Evolutionary conservation across 2,329 filamentous ascomycete species (phyloP), one percentile per base, ranked within the genome.

Genomic region (Ascochyta koolunga): DNA sequence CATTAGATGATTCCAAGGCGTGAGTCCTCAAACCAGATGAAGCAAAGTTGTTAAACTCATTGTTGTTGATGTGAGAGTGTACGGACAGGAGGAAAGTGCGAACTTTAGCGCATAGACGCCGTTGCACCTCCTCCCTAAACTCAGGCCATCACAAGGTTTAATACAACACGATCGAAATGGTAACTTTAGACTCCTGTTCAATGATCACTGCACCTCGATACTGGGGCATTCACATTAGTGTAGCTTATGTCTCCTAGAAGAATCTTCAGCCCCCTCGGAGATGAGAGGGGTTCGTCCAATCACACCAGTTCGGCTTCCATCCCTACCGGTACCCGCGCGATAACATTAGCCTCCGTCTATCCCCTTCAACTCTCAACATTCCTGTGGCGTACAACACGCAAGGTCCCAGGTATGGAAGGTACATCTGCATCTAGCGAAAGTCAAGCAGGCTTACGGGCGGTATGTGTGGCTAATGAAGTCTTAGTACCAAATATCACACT

Each of bases 321-420:
- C 43, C 53, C 43, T 44, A 48, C 25, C 53, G 53, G 35, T 47
- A 38, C 22, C 47, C 53, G 47, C 53, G 53, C 42, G 40, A 39
- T 42, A 44, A 43, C 47, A 22, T 51, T 48, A 51, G 43, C 53
- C 21, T 46, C 16, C 36, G 37, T 16, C 19, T 8, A n/a, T 35
- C 27, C 37, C 35, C 38, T 25, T 18, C 24, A 19, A 8, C 21
- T 29, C 29, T 25, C 41, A 42, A 43, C 38, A 43, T 40, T 40
- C 33, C 43, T 32, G 53, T 48, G 41, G 47, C 42, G 45, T 41
- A 21, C 31, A 15, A 41, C 29, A 21, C 39, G 18, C 15, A 42
- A n/a, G 15, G 10, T 19, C 3, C 36, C 41, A 21, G 40, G 25
- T 43, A 56, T 51, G 53, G 53, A 51, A 56, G 33, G 47, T 24